Conservation (phyloP, 371 early-diverging fungal genomes). For the Mucor piriformis region DNA sequence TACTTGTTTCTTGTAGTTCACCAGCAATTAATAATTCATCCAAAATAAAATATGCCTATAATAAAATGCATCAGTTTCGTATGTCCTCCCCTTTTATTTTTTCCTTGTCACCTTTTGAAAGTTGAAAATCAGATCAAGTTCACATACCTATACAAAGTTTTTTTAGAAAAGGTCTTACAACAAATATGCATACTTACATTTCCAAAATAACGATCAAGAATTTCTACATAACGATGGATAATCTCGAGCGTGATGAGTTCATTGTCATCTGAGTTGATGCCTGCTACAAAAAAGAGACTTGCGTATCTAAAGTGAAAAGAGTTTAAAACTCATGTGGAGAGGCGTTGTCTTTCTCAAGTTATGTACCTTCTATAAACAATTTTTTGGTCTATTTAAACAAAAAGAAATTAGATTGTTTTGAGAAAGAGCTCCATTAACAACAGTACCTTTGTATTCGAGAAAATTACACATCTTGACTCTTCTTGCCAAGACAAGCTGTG, state of each 20-base stretch:
- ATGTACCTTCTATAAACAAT: conserved; percentile 81
- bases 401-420: not conserved
- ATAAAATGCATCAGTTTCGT: too few species aligned
- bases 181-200: conserved; percentile 86
- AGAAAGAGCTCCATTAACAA: too few species aligned
- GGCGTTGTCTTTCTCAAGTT: not conserved
- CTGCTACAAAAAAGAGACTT: conserved; percentile 94
- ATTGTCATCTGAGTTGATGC: conserved; percentile 89
- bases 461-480: conserved; percentile 97
- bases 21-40: conserved; percentile 87
- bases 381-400: conserved; percentile 71
- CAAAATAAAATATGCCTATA: conserved; percentile 79
- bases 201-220: conserved; percentile 95
- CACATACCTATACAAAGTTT: conserved; percentile 71
- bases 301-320: conserved; percentile 78
- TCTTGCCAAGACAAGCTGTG: conserved; percentile 86
- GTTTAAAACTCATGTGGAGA: too few species aligned
- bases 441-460: conserved; percentile 94
- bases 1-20: conserved; percentile 83
- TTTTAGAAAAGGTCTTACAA: not conserved
- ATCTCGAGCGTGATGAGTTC: conserved; percentile 93
- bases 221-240: conserved; percentile 97
- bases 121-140: conserved; percentile 88
- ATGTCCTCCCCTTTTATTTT: too few species aligned
- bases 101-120: conserved; percentile 69